Percentiles rank a stretch among this genome's conserved stretches.
These are phyloP conservation scores for Fraxinus quadrangulata DNA, from an alignment of 257 asterid genomes.

Conservation along the genomic window DNA sequence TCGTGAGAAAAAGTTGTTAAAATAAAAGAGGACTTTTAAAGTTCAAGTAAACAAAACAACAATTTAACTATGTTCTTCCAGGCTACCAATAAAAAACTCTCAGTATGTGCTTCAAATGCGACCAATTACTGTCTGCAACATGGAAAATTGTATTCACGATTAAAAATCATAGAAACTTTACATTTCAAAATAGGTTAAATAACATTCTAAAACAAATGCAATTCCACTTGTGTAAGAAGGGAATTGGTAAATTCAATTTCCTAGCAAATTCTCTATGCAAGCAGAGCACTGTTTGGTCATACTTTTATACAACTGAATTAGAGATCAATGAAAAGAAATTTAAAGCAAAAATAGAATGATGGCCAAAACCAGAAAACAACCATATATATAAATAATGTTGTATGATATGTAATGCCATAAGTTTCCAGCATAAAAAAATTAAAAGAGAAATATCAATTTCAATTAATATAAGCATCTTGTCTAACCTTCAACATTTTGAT, in stretches of 20 bases:
- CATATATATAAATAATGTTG: background rate
- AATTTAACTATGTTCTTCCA: background rate
- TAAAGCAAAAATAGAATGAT: no score
- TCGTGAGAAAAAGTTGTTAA: background rate
- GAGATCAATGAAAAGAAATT: background rate
- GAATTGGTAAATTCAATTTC: background rate
- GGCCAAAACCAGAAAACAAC: background rate
- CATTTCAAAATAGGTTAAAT: background rate
- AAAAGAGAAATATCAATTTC: background rate
- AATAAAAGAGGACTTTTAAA: background rate
- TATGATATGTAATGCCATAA: background rate
- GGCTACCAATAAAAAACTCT: background rate
- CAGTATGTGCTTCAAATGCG: background rate
- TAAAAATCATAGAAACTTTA: no score
- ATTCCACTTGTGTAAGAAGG: background rate
- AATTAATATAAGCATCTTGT: conserved; percentile 2
- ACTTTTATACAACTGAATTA: background rate
- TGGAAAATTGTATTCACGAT: background rate
- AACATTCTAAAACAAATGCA: background rate
- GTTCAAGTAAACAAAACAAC: background rate
- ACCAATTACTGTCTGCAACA: background rate
- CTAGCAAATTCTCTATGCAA: background rate
- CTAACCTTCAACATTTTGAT: conserved; percentile 79
- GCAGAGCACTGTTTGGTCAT: background rate
- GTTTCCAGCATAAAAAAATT: background rate